These are phyloP conservation scores for Lignosus rhinocerotis DNA, from an alignment of 1,284 basidiomycete genomes.

Conservation along the genomic window DNA sequence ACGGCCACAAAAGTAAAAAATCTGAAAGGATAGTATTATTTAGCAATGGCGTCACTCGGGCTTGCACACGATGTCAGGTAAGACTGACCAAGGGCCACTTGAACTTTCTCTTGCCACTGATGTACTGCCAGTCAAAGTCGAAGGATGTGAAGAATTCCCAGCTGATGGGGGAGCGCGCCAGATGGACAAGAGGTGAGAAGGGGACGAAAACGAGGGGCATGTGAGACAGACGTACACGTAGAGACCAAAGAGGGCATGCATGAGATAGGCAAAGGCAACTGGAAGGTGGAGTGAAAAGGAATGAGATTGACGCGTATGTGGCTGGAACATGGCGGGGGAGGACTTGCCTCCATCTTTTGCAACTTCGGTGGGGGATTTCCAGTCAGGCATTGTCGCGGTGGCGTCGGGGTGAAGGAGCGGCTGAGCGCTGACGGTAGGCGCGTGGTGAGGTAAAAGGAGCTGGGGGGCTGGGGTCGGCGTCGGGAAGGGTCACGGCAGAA, in stretches of 20 bases:
- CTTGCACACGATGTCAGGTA: background rate
- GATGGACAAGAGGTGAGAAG: background rate
- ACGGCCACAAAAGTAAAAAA: conserved; percentile 74
- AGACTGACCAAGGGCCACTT: conserved; percentile 40
- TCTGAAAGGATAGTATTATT: conserved; percentile 40
- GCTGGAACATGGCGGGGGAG: background rate
- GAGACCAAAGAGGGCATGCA: conserved; percentile 66
- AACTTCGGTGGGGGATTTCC: conserved; percentile 55
- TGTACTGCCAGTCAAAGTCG: conserved; percentile 66
- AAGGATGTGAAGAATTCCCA: conserved; percentile 54
- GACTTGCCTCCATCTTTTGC: conserved; percentile 50
- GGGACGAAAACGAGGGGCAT: background rate
- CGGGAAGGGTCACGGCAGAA: background rate
- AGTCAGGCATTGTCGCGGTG: conserved; percentile 25
- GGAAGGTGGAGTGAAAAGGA: conserved; percentile 1
- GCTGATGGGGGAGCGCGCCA: conserved; percentile 13
- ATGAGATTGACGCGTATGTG: conserved; percentile 1
- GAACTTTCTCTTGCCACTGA: conserved; percentile 60
- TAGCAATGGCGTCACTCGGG: background rate
- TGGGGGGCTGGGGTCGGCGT: background rate
- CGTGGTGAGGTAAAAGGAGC: background rate
- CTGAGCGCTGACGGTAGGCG: background rate
- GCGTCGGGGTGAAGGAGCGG: background rate
- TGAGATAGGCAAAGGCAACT: conserved; percentile 65
- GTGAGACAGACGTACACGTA: conserved; percentile 52